Evolutionary conservation across 345 rosid species (phyloP), one percentile per base, ranked within the genome.

Genomic region (Linum tenue): DNA sequence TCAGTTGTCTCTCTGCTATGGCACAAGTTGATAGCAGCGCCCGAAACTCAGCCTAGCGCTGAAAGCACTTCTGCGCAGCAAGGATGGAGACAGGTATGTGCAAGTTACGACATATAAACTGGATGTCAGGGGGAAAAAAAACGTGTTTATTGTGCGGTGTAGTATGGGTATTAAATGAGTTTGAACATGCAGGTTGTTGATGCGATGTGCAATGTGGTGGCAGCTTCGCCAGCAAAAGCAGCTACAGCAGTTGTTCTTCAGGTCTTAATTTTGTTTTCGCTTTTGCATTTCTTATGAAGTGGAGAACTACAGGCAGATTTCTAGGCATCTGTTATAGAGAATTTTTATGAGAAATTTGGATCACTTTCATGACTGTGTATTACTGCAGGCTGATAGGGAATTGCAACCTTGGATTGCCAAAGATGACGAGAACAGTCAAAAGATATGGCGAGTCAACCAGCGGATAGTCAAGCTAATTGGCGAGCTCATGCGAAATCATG

Each of bases 51-150:
- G 75, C 97, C 86, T 37, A 80, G 82, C 50, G 90, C 94, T 0
- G 98, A 87, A 83, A 87, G 98, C 82, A 90, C 96, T 60, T 92
- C 98, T 41, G 98, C 98, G 41, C 98, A 85, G 15, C 98, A 92
- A 79, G 98, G 98, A 77, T 92, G 98, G 98, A 83, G 94, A 88
- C 98, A 92, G 97, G 98, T 92, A 77, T 41, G 14, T 6, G 31
- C 31, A 22, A 22, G 31, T 22, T 22, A 22, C 31, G 31, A 22
- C 31, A 22, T 22, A 22, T 22, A 22, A 22, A 22, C 31, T 22
- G 31, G 31, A 22, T 22, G 31, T 22, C 31, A 22, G 31, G 31
- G 31, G n/a, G n/a, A n/a, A 22, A 22, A 22, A 22, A 22, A 22
- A 22, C 31, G 31, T 22, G 31, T 22, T 22, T 22, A 22, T 22